Evolutionary conservation across 768 basidiomycete species (phyloP), one percentile per base, ranked within the genome.

Genomic region (Serpula lacrymans): DNA sequence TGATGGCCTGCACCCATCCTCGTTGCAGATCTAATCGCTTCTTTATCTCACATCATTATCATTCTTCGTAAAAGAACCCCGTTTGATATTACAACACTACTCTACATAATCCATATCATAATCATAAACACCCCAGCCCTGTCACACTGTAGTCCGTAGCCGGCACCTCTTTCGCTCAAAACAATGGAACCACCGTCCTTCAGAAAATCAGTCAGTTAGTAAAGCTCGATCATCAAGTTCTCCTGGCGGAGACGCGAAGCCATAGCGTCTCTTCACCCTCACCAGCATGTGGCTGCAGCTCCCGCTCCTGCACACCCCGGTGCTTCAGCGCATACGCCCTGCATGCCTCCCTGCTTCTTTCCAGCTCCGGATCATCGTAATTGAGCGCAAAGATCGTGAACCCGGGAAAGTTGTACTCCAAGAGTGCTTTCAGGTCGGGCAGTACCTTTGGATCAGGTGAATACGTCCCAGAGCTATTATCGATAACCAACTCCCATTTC

Each of bases 391-490:
- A 54, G 14, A 89, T 68, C 24, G 50, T 59, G 43, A 88, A 69
- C 2, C 80, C 82, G 14, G 76, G 68, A 54, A 93, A 88, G 54
- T 92, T 91, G 52, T 73, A 72, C 61, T 87, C 80, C 37, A 92
- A 55, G 20, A 87, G 65, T 47, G 66, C 69, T 54, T 77, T 75
- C 42, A 90, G 58, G 30, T 68, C 57, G 1, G 83, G 81, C 2
- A 92, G 62, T 48, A 90, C 52, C 39, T 51, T 59, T 39, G 72
- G 69, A 53, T 88, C 78, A 1, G 90, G 89, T 23, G 86, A 74
- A 56, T 92, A 91, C 37, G 88, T 93, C 35, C 89, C 89, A 50
- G 79, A 82, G 54, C 86, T 85, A 53, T 93, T 92, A 58, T 92
- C 89, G 53, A 92, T 77, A 47, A 90, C 81, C 23, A 92, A 59